Conservation (phyloP, 495 filamentous ascomycete species). For the Penicillium atrosanguineum region DNA sequence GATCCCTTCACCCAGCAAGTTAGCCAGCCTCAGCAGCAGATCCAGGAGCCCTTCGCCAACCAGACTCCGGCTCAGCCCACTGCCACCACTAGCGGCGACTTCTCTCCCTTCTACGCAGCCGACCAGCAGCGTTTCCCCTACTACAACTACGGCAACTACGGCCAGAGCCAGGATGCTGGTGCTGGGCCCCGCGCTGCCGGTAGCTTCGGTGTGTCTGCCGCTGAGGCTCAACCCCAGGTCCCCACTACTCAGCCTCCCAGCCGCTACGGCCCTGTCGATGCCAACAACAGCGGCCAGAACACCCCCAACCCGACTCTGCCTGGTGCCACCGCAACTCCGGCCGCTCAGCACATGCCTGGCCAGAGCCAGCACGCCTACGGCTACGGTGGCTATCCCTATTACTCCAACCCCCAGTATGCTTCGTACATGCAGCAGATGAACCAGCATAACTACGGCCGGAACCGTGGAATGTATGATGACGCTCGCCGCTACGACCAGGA, state of each 20-base stretch:
- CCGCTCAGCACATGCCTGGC: slow-evolving; percentile 61
- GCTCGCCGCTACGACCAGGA: slow-evolving; percentile 53
- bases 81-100: slow-evolving; percentile 69
- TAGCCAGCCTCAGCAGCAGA: slow-evolving; percentile 61
- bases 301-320: slow-evolving; percentile 82
- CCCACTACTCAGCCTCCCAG: slow-evolving; percentile 64
- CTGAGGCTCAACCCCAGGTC: slow-evolving; percentile 73
- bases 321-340: slow-evolving; percentile 60
- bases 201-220: slow-evolving; percentile 67
- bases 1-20: slow-evolving; percentile 82
- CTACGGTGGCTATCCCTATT: slow-evolving; percentile 74
- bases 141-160: slow-evolving; percentile 76
- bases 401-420: slow-evolving; percentile 74
- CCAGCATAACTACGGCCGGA: slow-evolving; percentile 49
- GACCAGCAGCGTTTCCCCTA: slow-evolving; percentile 77
- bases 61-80: slow-evolving; percentile 52
- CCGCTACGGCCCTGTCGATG: slow-evolving; percentile 70
- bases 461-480: slow-evolving; percentile 56
- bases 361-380: slow-evolving; percentile 58
- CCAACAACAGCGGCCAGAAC: slow-evolving; percentile 80
- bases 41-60: slow-evolving; percentile 55
- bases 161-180: slow-evolving; percentile 75
- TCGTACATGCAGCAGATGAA: slow-evolving; percentile 72
- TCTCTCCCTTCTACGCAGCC: slow-evolving; percentile 83
- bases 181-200: slow-evolving; percentile 61